These are phyloP conservation scores for Tolypocladium guangdongense DNA, from an alignment of 2,329 filamentous ascomycete genomes.

Conservation along the genomic window DNA sequence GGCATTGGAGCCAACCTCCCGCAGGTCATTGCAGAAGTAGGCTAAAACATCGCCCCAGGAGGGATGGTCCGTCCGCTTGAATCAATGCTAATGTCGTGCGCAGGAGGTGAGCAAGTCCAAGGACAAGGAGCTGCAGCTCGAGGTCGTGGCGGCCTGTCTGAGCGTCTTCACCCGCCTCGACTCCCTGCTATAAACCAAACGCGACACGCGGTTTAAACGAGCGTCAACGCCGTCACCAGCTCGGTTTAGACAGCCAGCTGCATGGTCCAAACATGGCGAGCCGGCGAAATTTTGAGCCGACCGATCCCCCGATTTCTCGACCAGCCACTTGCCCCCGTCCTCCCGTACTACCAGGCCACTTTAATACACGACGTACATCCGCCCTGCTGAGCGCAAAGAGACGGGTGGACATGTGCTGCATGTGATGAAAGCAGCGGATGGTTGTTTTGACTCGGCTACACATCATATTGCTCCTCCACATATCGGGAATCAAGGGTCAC, in stretches of 20 bases:
- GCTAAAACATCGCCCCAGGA: conserved; percentile 5
- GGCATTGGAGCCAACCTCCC: conserved; percentile 90
- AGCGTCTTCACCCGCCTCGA: conserved; percentile 97
- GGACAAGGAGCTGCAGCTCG: conserved; percentile 91
- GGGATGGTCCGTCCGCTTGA: neutral
- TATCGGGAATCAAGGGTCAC: neutral
- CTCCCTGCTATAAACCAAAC: conserved; percentile 64
- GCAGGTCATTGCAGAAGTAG: conserved; percentile 67
- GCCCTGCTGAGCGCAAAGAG: neutral
- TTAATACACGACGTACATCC: neutral
- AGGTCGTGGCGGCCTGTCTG: conserved; percentile 92
- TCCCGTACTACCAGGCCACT: neutral
- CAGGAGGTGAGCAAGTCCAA: conserved; percentile 74
- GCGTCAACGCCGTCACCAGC: neutral
- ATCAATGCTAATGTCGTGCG: neutral
- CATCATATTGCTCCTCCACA: neutral
- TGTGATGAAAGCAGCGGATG: neutral
- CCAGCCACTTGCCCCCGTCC: neutral
- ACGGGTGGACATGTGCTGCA: neutral
- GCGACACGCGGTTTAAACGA: neutral
- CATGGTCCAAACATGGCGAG: neutral
- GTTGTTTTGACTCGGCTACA: neutral
- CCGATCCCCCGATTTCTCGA: neutral
- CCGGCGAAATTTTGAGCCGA: neutral
- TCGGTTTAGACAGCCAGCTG: neutral